Percentiles rank a stretch among this genome's conserved stretches.
These are phyloP conservation scores for Rhizoclosmatium sp. DNA, from an alignment of 192 early-diverging fungal genomes.

Conservation along the genomic window DNA sequence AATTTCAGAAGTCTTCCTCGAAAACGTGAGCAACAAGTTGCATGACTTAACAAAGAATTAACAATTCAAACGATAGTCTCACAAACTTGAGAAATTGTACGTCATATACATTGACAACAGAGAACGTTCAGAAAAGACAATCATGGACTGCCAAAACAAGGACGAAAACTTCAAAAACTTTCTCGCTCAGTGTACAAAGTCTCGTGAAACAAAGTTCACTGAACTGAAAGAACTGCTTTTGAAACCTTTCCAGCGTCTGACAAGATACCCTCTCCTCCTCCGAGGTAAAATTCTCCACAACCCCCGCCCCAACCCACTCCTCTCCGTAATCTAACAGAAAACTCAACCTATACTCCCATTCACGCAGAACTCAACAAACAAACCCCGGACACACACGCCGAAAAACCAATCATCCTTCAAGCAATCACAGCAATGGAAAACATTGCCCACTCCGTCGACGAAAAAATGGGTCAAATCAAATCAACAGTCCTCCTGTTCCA, in stretches of 20 bases:
- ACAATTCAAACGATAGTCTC: conserved; percentile 34
- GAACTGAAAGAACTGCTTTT: conserved; percentile 47
- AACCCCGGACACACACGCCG: conserved; percentile 59
- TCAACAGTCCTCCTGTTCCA: conserved; percentile 57
- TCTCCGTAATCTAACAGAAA: too few relatives aligned
- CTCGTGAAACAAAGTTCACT: conserved; percentile 29
- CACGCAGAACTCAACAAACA: conserved; percentile 55
- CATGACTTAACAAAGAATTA: background rate
- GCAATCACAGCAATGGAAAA: conserved; percentile 53
- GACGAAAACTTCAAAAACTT: conserved; percentile 44
- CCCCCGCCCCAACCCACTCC: too few relatives aligned
- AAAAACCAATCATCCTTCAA: conserved; percentile 42
- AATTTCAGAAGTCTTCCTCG: conserved; percentile 54
- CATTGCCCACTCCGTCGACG: conserved; percentile 59
- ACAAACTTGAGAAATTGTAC: conserved; percentile 46
- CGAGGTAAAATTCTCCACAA: conserved; percentile 38
- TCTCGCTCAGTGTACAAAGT: conserved; percentile 26
- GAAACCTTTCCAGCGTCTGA: conserved; percentile 55
- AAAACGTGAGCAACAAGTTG: conserved; percentile 34
- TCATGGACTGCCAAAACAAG: conserved; percentile 49
- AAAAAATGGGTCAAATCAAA: conserved; percentile 62
- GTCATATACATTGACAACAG: conserved; percentile 53
- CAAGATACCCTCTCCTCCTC: conserved; percentile 54
- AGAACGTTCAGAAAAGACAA: conserved; percentile 47
- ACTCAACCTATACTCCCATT: conserved; percentile 16